Evolutionary conservation across 176 grass and related monocot species (phyloP), one percentile per base, ranked within the genome.

Genomic region (Lolium rigidum): DNA sequence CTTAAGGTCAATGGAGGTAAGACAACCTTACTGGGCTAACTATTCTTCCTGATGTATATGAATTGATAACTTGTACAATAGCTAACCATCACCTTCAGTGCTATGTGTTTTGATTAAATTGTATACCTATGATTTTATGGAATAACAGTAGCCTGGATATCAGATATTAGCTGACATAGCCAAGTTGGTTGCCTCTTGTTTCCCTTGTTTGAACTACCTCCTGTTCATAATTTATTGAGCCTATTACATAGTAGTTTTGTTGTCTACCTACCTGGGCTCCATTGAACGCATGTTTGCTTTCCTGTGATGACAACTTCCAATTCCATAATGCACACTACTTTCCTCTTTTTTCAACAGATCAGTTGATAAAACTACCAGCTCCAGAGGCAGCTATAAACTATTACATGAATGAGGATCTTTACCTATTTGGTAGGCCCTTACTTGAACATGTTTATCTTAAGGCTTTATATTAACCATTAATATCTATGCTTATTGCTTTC

Each of bases 361-460:
- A 94, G 76, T 74, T 95, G 83, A 91, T 92, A 86, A 89, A 65
- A 14, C 77, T 98, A 70, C 96, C 96, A 78, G 91, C 91, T 76
- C 85, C 96, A 56, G 70, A 87, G 80, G 84, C 67, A 28, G 96
- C 96, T 82, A 48, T 95, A 78, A 77, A 89, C 48, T 98, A 94
- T 69, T 95, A 98, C 79, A 67, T 94, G 90, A 94, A 92, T 57
- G 93, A 92, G 59, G 96, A 98, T 57, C 88, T 94, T 20, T 98
- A 98, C 78, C 78, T 98, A 77, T 98, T 98, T 84, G 96, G 96
- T 98, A 86, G 81, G 24, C 20, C 38, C 49, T 74, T 59, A 74
- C 4, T 28, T 83, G 50, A 72, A 18, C 39, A 18, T 79, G 1
- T 39, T 68, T 49, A 37, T 39, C 0, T 71, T 35, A 63, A 46